A percentile compares a stretch with the other conserved stretches of the same genome.
Conservation (phyloP, 768 basidiomycete genomes). For the Albatrellus ellisii region DNA sequence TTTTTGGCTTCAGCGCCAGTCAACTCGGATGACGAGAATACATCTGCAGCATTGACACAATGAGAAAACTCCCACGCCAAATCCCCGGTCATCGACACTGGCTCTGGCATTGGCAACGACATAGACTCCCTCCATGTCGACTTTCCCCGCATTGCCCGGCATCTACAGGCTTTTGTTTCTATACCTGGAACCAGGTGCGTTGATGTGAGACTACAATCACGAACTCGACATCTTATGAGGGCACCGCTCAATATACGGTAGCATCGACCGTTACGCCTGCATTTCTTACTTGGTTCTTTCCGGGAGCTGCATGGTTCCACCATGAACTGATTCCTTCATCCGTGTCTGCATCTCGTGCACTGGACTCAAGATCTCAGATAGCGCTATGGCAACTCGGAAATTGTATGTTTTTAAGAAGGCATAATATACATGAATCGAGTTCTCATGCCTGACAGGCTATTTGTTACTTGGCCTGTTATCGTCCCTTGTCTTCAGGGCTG, state of each 20-base stretch:
- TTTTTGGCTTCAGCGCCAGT: too few species aligned
- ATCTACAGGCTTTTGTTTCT: conserved; percentile 51
- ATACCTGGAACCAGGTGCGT: conserved; percentile 48
- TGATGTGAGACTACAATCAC: background rate
- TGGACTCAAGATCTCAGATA: conserved; percentile 43
- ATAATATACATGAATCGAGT: background rate
- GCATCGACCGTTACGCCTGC: conserved; percentile 40
- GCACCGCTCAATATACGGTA: conserved; percentile 11
- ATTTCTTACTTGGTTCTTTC: conserved; percentile 38
- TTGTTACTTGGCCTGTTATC: conserved; percentile 51
- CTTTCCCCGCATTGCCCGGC: conserved; percentile 48
- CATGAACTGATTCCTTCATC: conserved; percentile 44
- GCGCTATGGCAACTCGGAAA: conserved; percentile 58
- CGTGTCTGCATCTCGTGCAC: conserved; percentile 19
- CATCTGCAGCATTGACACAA: too few species aligned
- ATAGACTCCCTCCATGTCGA: conserved; percentile 11
- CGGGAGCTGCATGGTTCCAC: conserved; percentile 57
- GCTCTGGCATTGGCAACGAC: too few species aligned
- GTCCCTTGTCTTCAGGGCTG: conserved; percentile 52
- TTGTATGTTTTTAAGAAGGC: conserved; percentile 26
- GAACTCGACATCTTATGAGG: background rate
- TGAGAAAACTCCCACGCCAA: too few species aligned
- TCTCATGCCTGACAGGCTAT: conserved; percentile 32
- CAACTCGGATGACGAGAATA: too few species aligned
- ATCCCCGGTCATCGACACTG: too few species aligned